These are phyloP conservation scores for Fusarium nelsonii DNA, from an alignment of 2,329 filamentous ascomycete species.

Conservation along the genomic window DNA sequence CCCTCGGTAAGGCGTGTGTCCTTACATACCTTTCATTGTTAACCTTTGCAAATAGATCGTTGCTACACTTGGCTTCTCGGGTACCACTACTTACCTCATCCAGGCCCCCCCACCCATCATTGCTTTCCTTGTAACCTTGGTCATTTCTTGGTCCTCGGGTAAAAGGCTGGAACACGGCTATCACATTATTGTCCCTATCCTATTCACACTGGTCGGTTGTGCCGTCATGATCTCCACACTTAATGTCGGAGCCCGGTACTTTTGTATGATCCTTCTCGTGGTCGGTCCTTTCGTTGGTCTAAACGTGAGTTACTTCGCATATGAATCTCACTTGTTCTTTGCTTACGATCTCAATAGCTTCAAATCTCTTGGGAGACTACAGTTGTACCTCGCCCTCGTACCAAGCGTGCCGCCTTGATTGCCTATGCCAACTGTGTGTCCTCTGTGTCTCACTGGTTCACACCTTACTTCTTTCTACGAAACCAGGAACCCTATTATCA, in stretches of 20 bases:
- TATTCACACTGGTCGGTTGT: slow-evolving; percentile 54
- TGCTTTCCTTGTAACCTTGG: slow-evolving; percentile 55
- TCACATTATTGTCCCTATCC: slow-evolving; percentile 57
- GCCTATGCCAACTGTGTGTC: slow-evolving; percentile 58
- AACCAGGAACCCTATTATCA: slow-evolving; percentile 50
- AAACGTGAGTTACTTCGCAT: slow-evolving; percentile 44
- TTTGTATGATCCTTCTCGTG: slow-evolving; percentile 57
- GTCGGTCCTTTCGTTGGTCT: slow-evolving; percentile 56
- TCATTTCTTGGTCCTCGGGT: slow-evolving; percentile 56
- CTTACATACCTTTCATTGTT: rapidly evolving
- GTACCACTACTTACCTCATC: slow-evolving; percentile 54
- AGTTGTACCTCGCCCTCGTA: slow-evolving; percentile 55
- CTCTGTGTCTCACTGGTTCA: slow-evolving; percentile 58
- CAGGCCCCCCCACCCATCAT: slow-evolving; percentile 59
- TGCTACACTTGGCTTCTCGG: slow-evolving; percentile 46
- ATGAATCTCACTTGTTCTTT: rapidly evolving
- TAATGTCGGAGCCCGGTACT: slow-evolving; percentile 57
- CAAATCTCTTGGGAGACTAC: slow-evolving; percentile 59
- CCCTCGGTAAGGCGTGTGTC: slow-evolving; percentile 49
- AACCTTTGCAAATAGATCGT: slow-evolving; percentile 43
- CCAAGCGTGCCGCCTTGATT: slow-evolving; percentile 57
- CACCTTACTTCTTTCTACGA: slow-evolving; percentile 54
- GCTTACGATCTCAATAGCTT: neutral
- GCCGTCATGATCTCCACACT: slow-evolving; percentile 58
- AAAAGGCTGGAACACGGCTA: slow-evolving; percentile 54